Evolutionary conservation across 2,329 filamentous ascomycete species (phyloP).

Genomic region (Penicillium italicum): DNA sequence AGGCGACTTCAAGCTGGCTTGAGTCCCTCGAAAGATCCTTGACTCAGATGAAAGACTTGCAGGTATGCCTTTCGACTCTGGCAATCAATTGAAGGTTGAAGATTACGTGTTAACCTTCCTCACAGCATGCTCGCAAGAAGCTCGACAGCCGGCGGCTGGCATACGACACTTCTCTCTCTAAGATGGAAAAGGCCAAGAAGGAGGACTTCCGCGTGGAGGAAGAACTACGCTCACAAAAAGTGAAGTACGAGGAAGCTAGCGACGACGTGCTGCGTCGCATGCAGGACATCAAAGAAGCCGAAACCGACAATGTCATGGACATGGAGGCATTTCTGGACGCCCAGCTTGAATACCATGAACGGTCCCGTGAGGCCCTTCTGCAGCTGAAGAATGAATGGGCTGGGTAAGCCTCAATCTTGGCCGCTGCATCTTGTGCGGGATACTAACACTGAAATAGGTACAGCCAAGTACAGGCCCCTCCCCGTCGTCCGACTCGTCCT

Average conservation of each 20-base stretch:
- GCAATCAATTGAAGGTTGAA: neutral
- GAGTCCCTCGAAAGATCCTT: conserved; percentile 87
- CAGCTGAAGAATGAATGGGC: conserved; percentile 67
- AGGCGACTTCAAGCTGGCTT: conserved; percentile 79
- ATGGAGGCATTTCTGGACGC: conserved; percentile 79
- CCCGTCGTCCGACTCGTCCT: conserved; percentile 50
- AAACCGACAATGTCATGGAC: conserved; percentile 76
- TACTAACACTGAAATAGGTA: conserved; percentile 14
- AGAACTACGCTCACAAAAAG: conserved; percentile 83
- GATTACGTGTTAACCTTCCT: conserved; percentile 4
- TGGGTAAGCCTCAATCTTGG: conserved; percentile 44
- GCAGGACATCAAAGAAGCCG: conserved; percentile 93
- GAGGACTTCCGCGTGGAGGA: conserved; percentile 93
- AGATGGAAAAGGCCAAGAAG: conserved; percentile 89
- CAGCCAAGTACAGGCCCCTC: conserved; percentile 24
- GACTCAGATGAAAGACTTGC: conserved; percentile 96
- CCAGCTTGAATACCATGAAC: conserved; percentile 86
- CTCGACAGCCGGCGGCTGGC: conserved; percentile 83
- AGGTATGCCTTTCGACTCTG: conserved; percentile 56
- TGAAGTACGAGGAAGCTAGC: conserved; percentile 92
- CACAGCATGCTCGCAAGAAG: conserved; percentile 78
- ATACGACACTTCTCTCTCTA: conserved; percentile 83
- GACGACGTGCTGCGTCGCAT: conserved; percentile 90
- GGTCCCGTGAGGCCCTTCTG: conserved; percentile 77
- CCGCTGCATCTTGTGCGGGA: neutral